Conservation (phyloP, 2,329 filamentous ascomycete species). For the Beauveria medogensis region DNA sequence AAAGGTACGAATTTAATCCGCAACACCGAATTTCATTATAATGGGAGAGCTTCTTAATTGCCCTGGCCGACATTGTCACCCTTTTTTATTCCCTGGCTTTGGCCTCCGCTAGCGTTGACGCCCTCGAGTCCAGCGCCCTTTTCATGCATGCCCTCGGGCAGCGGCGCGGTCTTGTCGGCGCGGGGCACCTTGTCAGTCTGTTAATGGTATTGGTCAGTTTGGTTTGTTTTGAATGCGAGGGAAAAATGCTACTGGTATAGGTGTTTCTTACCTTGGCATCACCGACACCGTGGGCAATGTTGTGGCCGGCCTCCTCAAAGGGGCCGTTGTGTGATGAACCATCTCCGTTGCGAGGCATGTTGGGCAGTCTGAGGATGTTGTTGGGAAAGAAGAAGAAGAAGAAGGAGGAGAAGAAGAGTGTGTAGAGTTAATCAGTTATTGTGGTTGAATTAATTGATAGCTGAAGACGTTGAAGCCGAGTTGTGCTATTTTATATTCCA, state of each 20-base stretch:
- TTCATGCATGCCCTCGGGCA: slow-evolving; percentile 34
- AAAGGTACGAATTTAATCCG: not conserved
- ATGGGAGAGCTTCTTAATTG: too few relatives aligned
- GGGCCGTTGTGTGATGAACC: slow-evolving; percentile 39
- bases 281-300: slow-evolving; percentile 38
- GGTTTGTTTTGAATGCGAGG: not conserved
- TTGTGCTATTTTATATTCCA: not conserved
- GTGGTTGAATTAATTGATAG: not conserved
- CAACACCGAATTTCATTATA: not conserved
- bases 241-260: not conserved
- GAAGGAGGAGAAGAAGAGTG: not conserved
- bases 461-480: not conserved
- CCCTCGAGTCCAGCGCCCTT: slow-evolving; percentile 34
- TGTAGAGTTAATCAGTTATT: not conserved
- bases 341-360: slow-evolving; percentile 44
- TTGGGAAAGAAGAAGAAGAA: not conserved
- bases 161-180: slow-evolving; percentile 40
- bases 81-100: slow-evolving; percentile 33
- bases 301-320: slow-evolving; percentile 29
- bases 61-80: slow-evolving; percentile 36
- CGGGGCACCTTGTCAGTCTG: slow-evolving; percentile 32
- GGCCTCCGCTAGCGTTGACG: slow-evolving; percentile 34
- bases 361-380: slow-evolving; percentile 14
- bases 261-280: slow-evolving; percentile 25
- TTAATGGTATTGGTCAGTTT: not conserved